Evolutionary conservation across 176 grass and related monocot genomes (phyloP).

Genomic region (Zizania latifolia): DNA sequence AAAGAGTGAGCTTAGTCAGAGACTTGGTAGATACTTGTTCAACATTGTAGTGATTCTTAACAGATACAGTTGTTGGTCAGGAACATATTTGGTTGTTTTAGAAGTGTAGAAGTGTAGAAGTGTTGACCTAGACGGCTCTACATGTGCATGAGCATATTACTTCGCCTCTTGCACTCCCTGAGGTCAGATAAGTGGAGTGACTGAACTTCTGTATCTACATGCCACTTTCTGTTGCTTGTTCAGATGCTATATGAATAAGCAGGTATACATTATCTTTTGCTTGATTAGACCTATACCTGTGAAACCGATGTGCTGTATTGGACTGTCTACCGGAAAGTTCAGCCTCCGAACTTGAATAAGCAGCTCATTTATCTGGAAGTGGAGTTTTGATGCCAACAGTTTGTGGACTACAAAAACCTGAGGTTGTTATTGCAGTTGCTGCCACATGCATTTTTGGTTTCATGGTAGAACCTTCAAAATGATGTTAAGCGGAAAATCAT

Average conservation of each 20-base stretch:
- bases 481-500: neutral
- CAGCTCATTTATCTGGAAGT: neutral
- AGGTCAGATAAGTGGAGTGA: neutral
- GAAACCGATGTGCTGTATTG: conserved; percentile 1
- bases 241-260: neutral
- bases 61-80: neutral
- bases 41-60: neutral
- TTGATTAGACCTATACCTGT: conserved; percentile 1
- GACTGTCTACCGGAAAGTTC: neutral
- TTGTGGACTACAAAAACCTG: neutral
- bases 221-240: neutral
- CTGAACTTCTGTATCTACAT: neutral
- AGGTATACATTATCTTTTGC: neutral
- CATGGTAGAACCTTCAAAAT: neutral
- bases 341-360: conserved; percentile 8
- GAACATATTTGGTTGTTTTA: neutral
- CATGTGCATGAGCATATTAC: neutral
- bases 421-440: neutral
- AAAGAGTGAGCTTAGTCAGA: neutral
- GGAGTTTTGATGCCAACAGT: neutral
- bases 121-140: neutral
- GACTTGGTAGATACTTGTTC: neutral
- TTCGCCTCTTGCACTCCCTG: neutral
- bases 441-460: neutral
- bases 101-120: neutral